Base-by-base conservation (phyloP, 179 eudicot species). In the Spinacia oleracea region DNA sequence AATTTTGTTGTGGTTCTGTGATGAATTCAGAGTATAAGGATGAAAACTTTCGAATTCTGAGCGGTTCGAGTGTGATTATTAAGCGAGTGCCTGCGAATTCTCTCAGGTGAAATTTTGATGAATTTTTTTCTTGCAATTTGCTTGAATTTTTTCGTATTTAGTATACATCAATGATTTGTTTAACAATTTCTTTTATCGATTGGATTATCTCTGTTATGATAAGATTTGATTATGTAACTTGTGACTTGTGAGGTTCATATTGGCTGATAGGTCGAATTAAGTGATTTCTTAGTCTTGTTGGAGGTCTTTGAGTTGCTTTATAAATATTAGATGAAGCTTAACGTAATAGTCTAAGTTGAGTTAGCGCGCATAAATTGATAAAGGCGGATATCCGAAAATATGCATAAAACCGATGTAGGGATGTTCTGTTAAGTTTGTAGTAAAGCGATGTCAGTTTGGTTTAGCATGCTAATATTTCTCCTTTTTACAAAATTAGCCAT, bases 31-130 rank as follows among this genome's bases (percentile, higher is more conserved):
- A 86, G 82, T 92, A 68, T 81, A 76, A 77, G 65, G 90, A 88
- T 15, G 94, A 88, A 21, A 75, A 75, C 76, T 76, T 67, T 74
- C 82, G 75, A 71, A 86, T 92, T 78, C 83, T 88, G 9, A 83
- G 86, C 53, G 92, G 90, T 72, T 87, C 97, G 11, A 85, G 88
- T 72, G 89, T 92, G 74, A 92, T 92, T 38, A 83, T 92, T 29
- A 90, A 83, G 83, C 78, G 97, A 80, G 90, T 92, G 53, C 97
- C 97, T 1, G 91, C 90, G 38, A 79, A 84, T 59, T 81, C 77
- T 10, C 50, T 82, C 78, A 67, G 76, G 91, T 88, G 74, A 74
- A 35, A 50, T 21, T 63, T 70, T 58, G 15, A 29, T 31, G 21
- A 45, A 1, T 0, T 45, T 31, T 74, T 59, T 38, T 5, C 0